These are phyloP conservation scores for Pythium aphanidermatum DNA, from an alignment of 352 stramenopile genomes.

Conservation along the genomic window DNA sequence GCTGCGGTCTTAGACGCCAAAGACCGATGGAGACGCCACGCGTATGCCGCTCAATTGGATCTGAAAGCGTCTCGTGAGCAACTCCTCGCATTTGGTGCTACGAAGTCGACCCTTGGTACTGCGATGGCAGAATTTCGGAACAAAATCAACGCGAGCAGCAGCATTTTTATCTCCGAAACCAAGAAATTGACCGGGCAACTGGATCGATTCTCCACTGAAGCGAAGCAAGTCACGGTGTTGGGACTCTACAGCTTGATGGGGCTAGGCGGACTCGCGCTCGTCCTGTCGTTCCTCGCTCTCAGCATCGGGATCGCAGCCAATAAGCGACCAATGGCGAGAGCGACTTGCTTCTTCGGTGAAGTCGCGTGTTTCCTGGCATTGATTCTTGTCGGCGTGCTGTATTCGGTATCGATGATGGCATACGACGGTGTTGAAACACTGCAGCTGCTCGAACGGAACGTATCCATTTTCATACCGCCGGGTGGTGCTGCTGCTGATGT, in stretches of 20 bases:
- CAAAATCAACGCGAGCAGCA: slow-evolving; percentile 25
- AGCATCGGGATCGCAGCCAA: slow-evolving; percentile 31
- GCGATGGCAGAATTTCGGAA: slow-evolving; percentile 27
- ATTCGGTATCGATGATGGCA: slow-evolving; percentile 35
- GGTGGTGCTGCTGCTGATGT: slow-evolving; percentile 20
- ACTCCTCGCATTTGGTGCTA: slow-evolving; percentile 30
- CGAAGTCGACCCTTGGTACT: slow-evolving; percentile 15
- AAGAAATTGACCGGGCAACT: slow-evolving; percentile 19
- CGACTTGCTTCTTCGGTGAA: slow-evolving; percentile 40
- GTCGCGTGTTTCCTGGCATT: slow-evolving; percentile 35
- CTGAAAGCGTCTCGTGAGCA: slow-evolving; percentile 35
- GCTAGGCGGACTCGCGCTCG: slow-evolving; percentile 21
- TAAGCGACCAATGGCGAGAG: slow-evolving; percentile 26
- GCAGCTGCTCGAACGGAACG: slow-evolving; percentile 29
- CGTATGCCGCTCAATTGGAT: slow-evolving; percentile 54
- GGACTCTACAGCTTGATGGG: slow-evolving; percentile 28
- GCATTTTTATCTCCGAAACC: slow-evolving; percentile 8
- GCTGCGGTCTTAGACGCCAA: slow-evolving; percentile 25
- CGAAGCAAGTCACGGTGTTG: slow-evolving; percentile 22
- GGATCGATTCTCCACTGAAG: slow-evolving; percentile 22
- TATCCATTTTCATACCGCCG: slow-evolving; percentile 24
- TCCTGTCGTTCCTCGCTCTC: slow-evolving; percentile 26
- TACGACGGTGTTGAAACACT: slow-evolving; percentile 45
- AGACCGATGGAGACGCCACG: slow-evolving; percentile 34
- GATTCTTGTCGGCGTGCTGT: slow-evolving; percentile 41